Base-by-base conservation (phyloP, 495 filamentous ascomycete species). In the Talaromyces adpressus region DNA sequence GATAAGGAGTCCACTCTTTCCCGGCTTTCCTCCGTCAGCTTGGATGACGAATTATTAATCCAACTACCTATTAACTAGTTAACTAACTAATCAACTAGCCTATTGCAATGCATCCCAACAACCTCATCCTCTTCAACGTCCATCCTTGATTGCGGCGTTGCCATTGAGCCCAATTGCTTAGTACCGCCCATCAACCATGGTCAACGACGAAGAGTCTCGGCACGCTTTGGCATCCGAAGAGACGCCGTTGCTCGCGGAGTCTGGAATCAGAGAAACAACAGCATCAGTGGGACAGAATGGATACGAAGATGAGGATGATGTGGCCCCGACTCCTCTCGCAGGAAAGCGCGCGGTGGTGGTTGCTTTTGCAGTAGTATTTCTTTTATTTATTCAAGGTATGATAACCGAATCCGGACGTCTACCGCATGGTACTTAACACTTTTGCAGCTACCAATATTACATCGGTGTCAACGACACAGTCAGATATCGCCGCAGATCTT, bases 391-490 rank as follows among this genome's bases (percentile, higher is more conserved):
- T 36, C 56, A 58, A 58, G 56, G 56, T 58, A 58, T 32, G 30
- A n/a, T 25, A 25, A 12, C 23, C 9, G 23, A 29, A 14, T 7
- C 2, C 16, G 22, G 0, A 29, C 4, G 1, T 34, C n/a, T 18
- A 22, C 16, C 8, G 18, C 5, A 3, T 4, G 2, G 6, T 30
- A 57, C 52, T n/a, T n/a, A 6, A 58, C 61, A 51, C 62, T 66
- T 32, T 63, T 34, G 11, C 49, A 87, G 86, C 86, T 4, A 83
- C 81, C 65, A 92, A 93, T 72, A 89, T 91, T 78, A 87, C 84
- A 29, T 85, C 89, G 66, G 85, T 93, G 64, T 89, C 87, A 5
- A 92, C 89, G 27, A 88, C 86, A 2, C 89, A 91, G 72, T 88
- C 85, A 2, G 75, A 77, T 45, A 91, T 93, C 66, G 88, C 89